Conservation (phyloP, 495 filamentous ascomycete genomes). For the Lophiostoma macrostomum region DNA sequence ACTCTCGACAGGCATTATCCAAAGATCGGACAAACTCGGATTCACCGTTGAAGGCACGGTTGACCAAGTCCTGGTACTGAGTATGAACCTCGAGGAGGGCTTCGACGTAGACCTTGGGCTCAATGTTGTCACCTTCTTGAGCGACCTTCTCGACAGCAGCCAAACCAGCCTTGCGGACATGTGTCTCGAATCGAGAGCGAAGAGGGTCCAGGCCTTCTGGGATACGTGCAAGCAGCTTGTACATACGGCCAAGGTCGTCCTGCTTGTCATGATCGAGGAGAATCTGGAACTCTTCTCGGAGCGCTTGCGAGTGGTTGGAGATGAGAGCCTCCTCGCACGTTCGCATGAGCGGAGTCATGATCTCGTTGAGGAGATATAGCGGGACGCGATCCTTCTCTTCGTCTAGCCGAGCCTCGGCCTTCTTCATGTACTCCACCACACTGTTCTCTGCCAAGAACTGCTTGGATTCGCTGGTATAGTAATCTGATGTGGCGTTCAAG, state of each 20-base stretch:
- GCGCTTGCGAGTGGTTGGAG: slow-evolving; percentile 72
- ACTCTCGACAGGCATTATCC: slow-evolving; percentile 96
- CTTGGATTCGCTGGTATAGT: slow-evolving; percentile 90
- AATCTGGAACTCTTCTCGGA: slow-evolving; percentile 93
- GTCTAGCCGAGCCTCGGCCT: slow-evolving; percentile 83
- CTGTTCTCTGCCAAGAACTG: slow-evolving; percentile 95
- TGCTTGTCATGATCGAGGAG: slow-evolving; percentile 93
- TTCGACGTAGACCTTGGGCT: slow-evolving; percentile 95
- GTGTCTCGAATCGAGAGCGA: slow-evolving; percentile 81
- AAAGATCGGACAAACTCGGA: slow-evolving; percentile 95
- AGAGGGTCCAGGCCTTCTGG: slow-evolving; percentile 90
- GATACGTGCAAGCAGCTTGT: slow-evolving; percentile 84
- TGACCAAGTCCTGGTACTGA: slow-evolving; percentile 85
- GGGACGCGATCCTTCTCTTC: slow-evolving; percentile 95
- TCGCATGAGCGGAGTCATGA: slow-evolving; percentile 76
- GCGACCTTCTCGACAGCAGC: slow-evolving; percentile 89
- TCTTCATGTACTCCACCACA: slow-evolving; percentile 99
- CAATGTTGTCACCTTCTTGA: slow-evolving; percentile 80
- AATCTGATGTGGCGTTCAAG: slow-evolving; percentile 74
- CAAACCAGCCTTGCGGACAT: slow-evolving; percentile 85
- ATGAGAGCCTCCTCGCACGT: slow-evolving; percentile 87
- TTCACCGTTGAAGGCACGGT: slow-evolving; percentile 89
- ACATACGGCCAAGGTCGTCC: slow-evolving; percentile 95
- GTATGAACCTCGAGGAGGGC: slow-evolving; percentile 91
- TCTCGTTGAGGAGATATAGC: slow-evolving; percentile 88